These are phyloP conservation scores for Populus trichocarpa DNA, from an alignment of 441 rosid genomes.

Conservation along the genomic window DNA sequence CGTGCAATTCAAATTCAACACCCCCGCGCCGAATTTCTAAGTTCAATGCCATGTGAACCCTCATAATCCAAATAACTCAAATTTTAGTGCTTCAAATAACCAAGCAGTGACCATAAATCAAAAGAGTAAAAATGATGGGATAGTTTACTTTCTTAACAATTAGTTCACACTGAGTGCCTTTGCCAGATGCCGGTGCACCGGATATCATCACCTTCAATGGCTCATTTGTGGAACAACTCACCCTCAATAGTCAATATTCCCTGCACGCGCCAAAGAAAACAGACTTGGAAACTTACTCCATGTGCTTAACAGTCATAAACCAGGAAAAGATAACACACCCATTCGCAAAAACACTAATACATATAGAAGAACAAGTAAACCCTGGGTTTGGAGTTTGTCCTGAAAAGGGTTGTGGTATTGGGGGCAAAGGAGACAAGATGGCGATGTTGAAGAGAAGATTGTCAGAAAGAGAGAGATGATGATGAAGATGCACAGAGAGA, in stretches of 20 bases:
- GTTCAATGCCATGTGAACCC: neutral
- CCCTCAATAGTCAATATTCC: conserved; percentile 23
- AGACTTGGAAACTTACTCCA: neutral
- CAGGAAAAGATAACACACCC: neutral
- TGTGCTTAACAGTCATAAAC: neutral
- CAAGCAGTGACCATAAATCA: neutral
- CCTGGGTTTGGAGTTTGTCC: conserved; percentile 30
- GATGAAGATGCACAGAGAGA: conserved; percentile 11
- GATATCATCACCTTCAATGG: conserved; percentile 92
- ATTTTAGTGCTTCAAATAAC: neutral
- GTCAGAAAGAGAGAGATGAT: conserved; percentile 19
- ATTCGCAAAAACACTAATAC: neutral
- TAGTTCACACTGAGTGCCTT: conserved; percentile 89
- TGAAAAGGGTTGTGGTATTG: conserved; percentile 16
- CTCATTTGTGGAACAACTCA: conserved; percentile 52
- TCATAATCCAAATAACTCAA: neutral
- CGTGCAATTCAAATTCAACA: neutral
- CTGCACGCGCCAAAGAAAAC: conserved; percentile 20
- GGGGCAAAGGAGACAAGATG: conserved; percentile 23
- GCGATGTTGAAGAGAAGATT: conserved; percentile 15
- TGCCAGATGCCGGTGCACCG: conserved; percentile 93
- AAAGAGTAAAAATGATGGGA: neutral
- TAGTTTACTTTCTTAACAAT: conserved; percentile 65
- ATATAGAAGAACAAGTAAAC: conserved; percentile 5
- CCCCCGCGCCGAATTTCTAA: neutral